Evolutionary conservation across 805 yeast species (phyloP).

Genomic region (Henningerozyma blattae): DNA sequence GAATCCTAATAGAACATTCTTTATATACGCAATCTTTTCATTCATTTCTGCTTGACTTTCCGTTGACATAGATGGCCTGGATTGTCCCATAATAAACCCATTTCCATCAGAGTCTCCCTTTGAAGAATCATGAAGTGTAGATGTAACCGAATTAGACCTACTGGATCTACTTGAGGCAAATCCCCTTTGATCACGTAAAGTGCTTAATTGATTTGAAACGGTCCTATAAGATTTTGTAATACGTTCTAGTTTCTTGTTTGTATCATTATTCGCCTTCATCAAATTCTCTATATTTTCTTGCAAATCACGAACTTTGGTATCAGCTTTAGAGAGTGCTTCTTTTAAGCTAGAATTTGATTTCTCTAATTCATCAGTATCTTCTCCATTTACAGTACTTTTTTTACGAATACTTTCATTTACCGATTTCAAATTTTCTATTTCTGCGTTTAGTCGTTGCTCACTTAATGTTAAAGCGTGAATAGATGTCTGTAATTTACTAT

Average conservation of each 20-base stretch:
- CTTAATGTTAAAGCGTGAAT: slow-evolving; percentile 27
- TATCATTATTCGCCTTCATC: slow-evolving; percentile 52
- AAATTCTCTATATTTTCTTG: slow-evolving; percentile 43
- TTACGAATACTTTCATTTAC: slow-evolving; percentile 21
- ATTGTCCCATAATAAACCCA: background rate
- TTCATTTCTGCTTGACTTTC: slow-evolving; percentile 18
- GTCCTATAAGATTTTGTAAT: slow-evolving; percentile 57
- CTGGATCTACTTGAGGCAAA: slow-evolving; percentile 20
- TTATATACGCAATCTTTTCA: slow-evolving; percentile 60
- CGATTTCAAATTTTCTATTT: slow-evolving; percentile 21
- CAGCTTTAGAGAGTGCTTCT: slow-evolving; percentile 39
- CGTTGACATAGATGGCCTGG: background rate
- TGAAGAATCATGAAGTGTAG: background rate
- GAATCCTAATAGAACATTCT: slow-evolving; percentile 84
- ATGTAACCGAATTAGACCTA: slow-evolving; percentile 24
- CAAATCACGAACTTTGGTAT: slow-evolving; percentile 39
- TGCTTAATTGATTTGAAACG: slow-evolving; percentile 45
- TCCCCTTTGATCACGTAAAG: slow-evolving; percentile 26
- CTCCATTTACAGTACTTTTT: slow-evolving; percentile 13
- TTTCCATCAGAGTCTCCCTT: background rate
- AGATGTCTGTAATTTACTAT: slow-evolving; percentile 29
- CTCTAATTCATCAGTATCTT: slow-evolving; percentile 24
- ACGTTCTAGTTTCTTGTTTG: slow-evolving; percentile 54
- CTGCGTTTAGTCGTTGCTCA: slow-evolving; percentile 20
- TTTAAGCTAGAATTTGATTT: slow-evolving; percentile 31